Evolutionary conservation across 331 rosid species (phyloP).

Genomic region (Pyrus hybrid): DNA sequence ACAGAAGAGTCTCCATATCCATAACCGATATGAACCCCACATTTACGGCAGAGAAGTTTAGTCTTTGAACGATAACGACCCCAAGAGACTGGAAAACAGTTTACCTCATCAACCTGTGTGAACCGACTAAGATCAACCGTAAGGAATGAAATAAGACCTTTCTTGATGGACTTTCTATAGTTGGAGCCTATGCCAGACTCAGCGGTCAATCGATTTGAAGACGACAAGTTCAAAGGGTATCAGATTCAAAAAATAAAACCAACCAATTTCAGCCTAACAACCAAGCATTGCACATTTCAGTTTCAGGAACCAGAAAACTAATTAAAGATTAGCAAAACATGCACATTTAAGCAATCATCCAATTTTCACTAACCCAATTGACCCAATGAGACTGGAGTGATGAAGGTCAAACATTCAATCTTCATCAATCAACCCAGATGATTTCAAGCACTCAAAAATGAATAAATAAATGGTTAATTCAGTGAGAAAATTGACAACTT

Average conservation of each 20-base stretch:
- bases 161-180: constrained; percentile 40
- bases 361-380: not conserved
- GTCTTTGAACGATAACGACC: constrained; percentile 39
- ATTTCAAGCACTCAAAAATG: not conserved
- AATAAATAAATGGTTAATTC: not conserved
- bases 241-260: not conserved
- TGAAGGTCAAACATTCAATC: not conserved
- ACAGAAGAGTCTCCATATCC: constrained; percentile 43
- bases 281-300: not conserved
- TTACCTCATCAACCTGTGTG: constrained; percentile 57
- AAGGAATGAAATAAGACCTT: constrained; percentile 44
- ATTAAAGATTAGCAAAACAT: not conserved
- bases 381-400: not conserved
- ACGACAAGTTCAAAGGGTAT: constrained; percentile 56
- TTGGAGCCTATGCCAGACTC: constrained; percentile 45
- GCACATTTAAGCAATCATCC: not conserved
- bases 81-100: constrained; percentile 46
- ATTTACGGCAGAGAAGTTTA: constrained; percentile 49
- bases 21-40: constrained; percentile 58
- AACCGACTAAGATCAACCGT: constrained; percentile 57
- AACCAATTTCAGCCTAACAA: not conserved
- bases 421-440: not conserved
- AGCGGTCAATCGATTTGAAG: constrained; percentile 50
- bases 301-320: constrained; percentile 11
- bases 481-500: not conserved